Percentiles rank a stretch among this genome's conserved stretches.
Conservation (phyloP, 2,329 filamentous ascomycete genomes). For the Aureobasidium subglaciale region DNA sequence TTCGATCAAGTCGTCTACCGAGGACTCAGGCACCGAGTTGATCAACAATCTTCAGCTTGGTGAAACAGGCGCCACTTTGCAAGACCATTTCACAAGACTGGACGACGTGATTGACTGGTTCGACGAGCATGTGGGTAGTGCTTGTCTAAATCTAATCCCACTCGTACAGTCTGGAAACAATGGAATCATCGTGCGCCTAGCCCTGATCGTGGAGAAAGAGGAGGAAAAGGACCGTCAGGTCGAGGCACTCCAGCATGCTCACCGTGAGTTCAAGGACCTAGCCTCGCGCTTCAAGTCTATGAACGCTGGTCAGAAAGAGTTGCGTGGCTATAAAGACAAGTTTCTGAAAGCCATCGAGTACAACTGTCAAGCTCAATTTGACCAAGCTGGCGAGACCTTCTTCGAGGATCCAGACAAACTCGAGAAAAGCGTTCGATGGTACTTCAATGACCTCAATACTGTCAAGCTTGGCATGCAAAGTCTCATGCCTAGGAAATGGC, state of each 20-base stretch:
- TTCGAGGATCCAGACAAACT: conserved; percentile 73
- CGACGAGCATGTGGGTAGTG: conserved; percentile 83
- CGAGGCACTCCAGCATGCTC: conserved; percentile 82
- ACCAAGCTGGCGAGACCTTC: conserved; percentile 65
- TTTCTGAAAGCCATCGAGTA: conserved; percentile 75
- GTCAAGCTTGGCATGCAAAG: conserved; percentile 88
- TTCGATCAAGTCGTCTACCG: conserved; percentile 74
- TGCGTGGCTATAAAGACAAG: conserved; percentile 94
- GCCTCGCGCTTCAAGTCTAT: conserved; percentile 91
- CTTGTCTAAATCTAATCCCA: conserved; percentile 84
- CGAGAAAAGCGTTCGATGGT: conserved; percentile 89
- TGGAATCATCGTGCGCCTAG: conserved; percentile 82
- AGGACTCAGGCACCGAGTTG: conserved; percentile 92
- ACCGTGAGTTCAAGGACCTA: conserved; percentile 93
- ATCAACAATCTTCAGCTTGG: conserved; percentile 59
- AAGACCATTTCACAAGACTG: conserved; percentile 81
- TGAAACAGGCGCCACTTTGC: conserved; percentile 64
- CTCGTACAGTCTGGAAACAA: conserved; percentile 81
- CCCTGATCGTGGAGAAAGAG: conserved; percentile 87
- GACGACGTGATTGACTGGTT: conserved; percentile 91
- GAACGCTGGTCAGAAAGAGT: conserved; percentile 82
- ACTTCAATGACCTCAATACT: conserved; percentile 93
- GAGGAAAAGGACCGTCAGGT: conserved; percentile 94
- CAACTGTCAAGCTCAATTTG: conserved; percentile 67
- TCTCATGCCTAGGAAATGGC: conserved; percentile 94